These are phyloP conservation scores for Ceratocystiopsis minuta DNA, from an alignment of 2,329 filamentous ascomycete species.

Conservation along the genomic window DNA sequence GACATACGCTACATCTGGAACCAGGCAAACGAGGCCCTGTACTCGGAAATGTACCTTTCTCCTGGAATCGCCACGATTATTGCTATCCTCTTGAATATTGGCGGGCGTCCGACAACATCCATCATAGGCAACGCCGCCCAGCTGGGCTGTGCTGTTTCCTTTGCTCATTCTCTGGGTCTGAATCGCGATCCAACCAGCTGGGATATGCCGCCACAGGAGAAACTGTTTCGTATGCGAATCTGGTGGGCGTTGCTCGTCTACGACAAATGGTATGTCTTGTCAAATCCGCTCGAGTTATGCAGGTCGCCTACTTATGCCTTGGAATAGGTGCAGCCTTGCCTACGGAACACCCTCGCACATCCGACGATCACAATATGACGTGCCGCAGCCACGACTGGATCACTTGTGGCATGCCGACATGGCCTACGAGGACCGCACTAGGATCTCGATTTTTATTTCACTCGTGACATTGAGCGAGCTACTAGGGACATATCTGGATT, in stretches of 20 bases:
- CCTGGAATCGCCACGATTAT: conserved; percentile 40
- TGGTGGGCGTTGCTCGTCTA: conserved; percentile 39
- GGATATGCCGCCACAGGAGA: conserved; percentile 33
- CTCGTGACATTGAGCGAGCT: conserved; percentile 26
- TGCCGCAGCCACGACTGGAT: conserved; percentile 17
- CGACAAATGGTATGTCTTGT: conserved; percentile 28
- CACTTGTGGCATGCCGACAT: background rate
- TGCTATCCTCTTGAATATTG: conserved; percentile 38
- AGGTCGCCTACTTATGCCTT: background rate
- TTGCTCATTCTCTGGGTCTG: conserved; percentile 35
- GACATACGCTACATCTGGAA: conserved; percentile 46
- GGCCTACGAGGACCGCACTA: background rate
- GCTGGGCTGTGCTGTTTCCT: conserved; percentile 30
- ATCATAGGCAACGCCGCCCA: conserved; percentile 38
- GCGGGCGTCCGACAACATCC: conserved; percentile 40
- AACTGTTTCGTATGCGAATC: conserved; percentile 30
- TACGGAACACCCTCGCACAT: conserved; percentile 35
- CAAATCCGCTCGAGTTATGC: no score
- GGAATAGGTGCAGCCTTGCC: conserved; percentile 24
- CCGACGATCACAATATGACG: conserved; percentile 26
- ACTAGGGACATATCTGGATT: conserved; percentile 12
- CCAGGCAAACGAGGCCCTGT: conserved; percentile 38
- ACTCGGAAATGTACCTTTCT: conserved; percentile 35
- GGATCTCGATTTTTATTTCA: conserved; percentile 21
- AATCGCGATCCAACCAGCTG: conserved; percentile 34